A percentile compares a stretch with the other conserved stretches of the same genome.
Evolutionary conservation across 139 green algal genomes (phyloP).

Genomic region (Nannochloris sp.): DNA sequence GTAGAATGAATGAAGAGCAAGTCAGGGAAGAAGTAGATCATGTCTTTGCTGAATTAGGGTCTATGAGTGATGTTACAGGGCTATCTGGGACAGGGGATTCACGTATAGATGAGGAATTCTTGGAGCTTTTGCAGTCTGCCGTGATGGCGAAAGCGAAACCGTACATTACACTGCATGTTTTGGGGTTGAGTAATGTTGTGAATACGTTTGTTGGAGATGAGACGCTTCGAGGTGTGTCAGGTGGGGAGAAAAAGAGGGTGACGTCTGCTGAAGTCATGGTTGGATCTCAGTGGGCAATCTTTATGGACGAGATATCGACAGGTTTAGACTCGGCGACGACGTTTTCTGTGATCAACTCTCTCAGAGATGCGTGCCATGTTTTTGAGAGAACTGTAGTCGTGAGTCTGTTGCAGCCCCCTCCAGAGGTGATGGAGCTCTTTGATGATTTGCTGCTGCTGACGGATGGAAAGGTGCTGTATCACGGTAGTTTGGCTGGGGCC

Average conservation of each 20-base stretch:
- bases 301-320: slow-evolving; percentile 43
- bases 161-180: slow-evolving; percentile 10
- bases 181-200: slow-evolving; percentile 18
- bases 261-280: slow-evolving; percentile 58
- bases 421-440: slow-evolving; percentile 60
- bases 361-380: slow-evolving; percentile 30
- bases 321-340: slow-evolving; percentile 63
- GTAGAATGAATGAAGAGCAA: background rate
- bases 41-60: background rate
- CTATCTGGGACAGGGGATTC: background rate
- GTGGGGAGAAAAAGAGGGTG: slow-evolving; percentile 59
- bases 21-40: background rate
- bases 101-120: background rate
- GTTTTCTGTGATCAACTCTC: slow-evolving; percentile 41
- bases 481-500: slow-evolving; percentile 47
- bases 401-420: slow-evolving; percentile 75
- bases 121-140: slow-evolving; percentile 19
- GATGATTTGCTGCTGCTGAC: slow-evolving; percentile 59
- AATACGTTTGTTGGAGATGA: slow-evolving; percentile 23
- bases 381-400: slow-evolving; percentile 44
- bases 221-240: slow-evolving; percentile 47
- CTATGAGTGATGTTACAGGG: background rate
- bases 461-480: slow-evolving; percentile 53
- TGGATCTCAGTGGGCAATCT: slow-evolving; percentile 18
- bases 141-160: slow-evolving; percentile 13